Base-by-base conservation (phyloP, 441 rosid genomes). In the Oxalis stricta region DNA sequence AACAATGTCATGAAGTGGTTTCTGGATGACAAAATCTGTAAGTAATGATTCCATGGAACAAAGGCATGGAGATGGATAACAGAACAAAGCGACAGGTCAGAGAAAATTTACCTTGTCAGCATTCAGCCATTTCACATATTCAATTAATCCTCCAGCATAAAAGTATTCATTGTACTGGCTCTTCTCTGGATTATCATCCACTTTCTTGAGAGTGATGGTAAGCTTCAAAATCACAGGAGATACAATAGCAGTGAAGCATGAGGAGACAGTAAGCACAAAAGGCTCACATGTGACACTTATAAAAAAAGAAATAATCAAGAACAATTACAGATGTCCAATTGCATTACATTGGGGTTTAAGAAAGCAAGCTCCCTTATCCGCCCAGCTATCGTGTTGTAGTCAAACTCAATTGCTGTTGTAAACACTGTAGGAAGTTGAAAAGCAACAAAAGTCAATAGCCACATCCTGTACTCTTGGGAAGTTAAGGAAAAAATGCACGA, bases 291-390 rank as follows among this genome's bases (percentile, higher is more conserved):
- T 2, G 16, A 16, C 4, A 47, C 30, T 11, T 15, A 13, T 10
- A 42, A 14, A 38, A 23, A 41, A 50, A 56, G 4, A 41, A 23
- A 26, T 20, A 30, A 17, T 28, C 29, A 52, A 14, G 26, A 24
- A 7, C 1, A 35, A 35, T 30, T 37, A 14, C 8, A 26, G 7
- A 26, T 26, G n/a, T 26, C 8, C 1, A 11, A 33, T 11, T 18
- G 44, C 15, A 42, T 49, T 68, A 86, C 96, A 76, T 78, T 79
- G 28, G 99, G 96, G 66, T 92, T 92, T 34, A 92, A 66, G 47
- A 92, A 92, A 65, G 99, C 95, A 38, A 87, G 91, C 58, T 86
- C 96, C 63, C 96, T 75, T 53, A 86, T 78, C 50, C 99, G 70
- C 51, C 91, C 94, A 56, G 77, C 77, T 48, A 91, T 64, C 30